Conservation (phyloP, 129 eudicot species). For the Arctium lappa region DNA sequence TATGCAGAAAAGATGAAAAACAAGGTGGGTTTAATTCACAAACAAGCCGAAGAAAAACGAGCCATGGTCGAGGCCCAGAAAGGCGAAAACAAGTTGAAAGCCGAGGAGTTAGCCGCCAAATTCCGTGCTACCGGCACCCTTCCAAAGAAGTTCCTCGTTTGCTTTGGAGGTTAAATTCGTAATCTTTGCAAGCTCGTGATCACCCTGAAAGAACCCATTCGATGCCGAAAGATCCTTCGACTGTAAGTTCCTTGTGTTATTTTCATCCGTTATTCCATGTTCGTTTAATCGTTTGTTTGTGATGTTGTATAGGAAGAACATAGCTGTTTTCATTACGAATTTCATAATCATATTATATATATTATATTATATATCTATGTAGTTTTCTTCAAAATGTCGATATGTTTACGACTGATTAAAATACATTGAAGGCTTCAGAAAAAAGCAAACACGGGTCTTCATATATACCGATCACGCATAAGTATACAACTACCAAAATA, state of each 20-base stretch:
- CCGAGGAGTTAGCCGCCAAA: slow-evolving; percentile 84
- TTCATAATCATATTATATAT: not conserved
- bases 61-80: slow-evolving; percentile 68
- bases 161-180: slow-evolving; percentile 53
- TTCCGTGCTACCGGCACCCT: slow-evolving; percentile 66
- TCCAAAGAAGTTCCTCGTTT: slow-evolving; percentile 61
- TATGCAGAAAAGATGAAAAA: slow-evolving; percentile 74
- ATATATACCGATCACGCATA: not conserved
- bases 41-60: slow-evolving; percentile 82
- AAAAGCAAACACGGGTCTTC: slow-evolving; percentile 16
- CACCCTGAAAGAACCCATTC: not conserved
- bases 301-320: slow-evolving; percentile 39
- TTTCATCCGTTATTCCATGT: slow-evolving; percentile 8
- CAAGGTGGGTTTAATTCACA: slow-evolving; percentile 60
- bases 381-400: slow-evolving; percentile 14
- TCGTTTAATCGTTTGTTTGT: slow-evolving; percentile 2
- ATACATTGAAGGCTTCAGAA: slow-evolving; percentile 10
- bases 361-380: slow-evolving; percentile 3
- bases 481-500: slow-evolving; percentile 10
- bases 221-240: not conserved
- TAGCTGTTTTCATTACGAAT: slow-evolving; percentile 13
- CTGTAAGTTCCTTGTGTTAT: slow-evolving; percentile 13
- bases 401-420: slow-evolving; percentile 7
- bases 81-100: slow-evolving; percentile 56
- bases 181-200: not conserved